These are phyloP conservation scores for Exophiala aquamarina DNA, from an alignment of 2,329 filamentous ascomycete genomes.

Conservation along the genomic window DNA sequence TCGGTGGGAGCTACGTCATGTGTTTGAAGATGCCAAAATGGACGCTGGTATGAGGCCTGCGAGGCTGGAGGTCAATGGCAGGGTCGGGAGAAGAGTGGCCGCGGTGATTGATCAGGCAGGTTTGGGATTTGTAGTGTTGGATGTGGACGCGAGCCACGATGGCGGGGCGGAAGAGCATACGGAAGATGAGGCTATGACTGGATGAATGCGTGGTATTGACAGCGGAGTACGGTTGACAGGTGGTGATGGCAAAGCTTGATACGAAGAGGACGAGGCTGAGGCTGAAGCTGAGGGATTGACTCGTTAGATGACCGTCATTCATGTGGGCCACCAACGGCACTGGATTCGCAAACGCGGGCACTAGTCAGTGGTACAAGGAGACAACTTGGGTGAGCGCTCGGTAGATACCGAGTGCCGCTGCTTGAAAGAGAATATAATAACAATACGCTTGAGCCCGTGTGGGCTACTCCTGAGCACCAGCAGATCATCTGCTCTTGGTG, in stretches of 20 bases:
- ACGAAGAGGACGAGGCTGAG: slow-evolving; percentile 7
- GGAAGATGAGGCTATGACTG: slow-evolving; percentile 25
- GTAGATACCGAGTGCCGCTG: too few species aligned
- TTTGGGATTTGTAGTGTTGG: slow-evolving; percentile 56
- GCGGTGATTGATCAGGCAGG: slow-evolving; percentile 56
- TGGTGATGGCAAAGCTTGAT: neutral
- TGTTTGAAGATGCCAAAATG: slow-evolving; percentile 43
- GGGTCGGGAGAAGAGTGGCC: slow-evolving; percentile 52
- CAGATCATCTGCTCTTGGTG: too few species aligned
- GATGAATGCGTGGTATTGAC: slow-evolving; percentile 4
- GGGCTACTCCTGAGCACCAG: too few species aligned
- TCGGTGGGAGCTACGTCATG: slow-evolving; percentile 43
- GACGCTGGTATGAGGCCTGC: slow-evolving; percentile 46
- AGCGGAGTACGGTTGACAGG: neutral
- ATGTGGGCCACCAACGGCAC: too few species aligned
- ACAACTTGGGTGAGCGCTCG: too few species aligned
- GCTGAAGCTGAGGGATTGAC: neutral
- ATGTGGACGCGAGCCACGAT: slow-evolving; percentile 48
- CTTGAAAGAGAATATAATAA: too few species aligned
- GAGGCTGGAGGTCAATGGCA: slow-evolving; percentile 56
- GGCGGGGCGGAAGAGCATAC: slow-evolving; percentile 32
- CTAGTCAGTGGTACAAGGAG: too few species aligned
- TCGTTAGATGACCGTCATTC: too few species aligned
- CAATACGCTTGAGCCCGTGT: too few species aligned
- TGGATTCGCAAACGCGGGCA: too few species aligned